These are phyloP conservation scores for Leccinum pachyderme DNA, from an alignment of 1,284 basidiomycete genomes.

Conservation along the genomic window DNA sequence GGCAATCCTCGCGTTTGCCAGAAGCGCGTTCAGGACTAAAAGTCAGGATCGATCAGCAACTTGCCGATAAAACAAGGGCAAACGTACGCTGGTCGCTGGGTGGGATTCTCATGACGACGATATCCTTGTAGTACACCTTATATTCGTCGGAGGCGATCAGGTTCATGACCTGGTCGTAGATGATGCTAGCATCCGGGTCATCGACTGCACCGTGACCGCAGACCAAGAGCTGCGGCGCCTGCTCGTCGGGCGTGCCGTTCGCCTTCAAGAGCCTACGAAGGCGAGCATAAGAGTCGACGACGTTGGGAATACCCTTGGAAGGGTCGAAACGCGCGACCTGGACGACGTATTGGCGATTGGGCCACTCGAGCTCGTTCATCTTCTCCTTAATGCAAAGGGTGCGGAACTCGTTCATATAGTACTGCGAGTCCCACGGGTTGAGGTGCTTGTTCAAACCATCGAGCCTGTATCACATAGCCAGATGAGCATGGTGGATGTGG, in stretches of 20 bases:
- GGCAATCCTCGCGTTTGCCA: conserved; percentile 75
- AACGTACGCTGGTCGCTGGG: conserved; percentile 76
- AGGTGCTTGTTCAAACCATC: conserved; percentile 88
- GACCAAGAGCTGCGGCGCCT: conserved; percentile 77
- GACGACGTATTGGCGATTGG: conserved; percentile 74
- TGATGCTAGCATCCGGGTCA: conserved; percentile 82
- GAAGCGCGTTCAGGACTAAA: conserved; percentile 71
- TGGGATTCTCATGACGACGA: conserved; percentile 75
- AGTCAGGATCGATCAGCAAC: conserved; percentile 4
- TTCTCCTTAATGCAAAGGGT: conserved; percentile 70
- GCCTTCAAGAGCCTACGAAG: conserved; percentile 64
- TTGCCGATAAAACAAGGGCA: neutral
- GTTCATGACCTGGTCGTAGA: conserved; percentile 74
- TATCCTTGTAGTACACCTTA: conserved; percentile 59
- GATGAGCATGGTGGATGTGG: neutral
- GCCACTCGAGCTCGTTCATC: conserved; percentile 78
- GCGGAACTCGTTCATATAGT: conserved; percentile 82
- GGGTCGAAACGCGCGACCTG: conserved; percentile 87
- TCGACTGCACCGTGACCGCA: conserved; percentile 88
- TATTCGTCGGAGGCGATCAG: conserved; percentile 55
- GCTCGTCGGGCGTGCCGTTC: conserved; percentile 46
- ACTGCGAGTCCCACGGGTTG: conserved; percentile 70
- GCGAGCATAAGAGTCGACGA: conserved; percentile 78
- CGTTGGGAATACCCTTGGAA: conserved; percentile 73
- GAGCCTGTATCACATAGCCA: conserved; percentile 47